phyloP scores from a whole-genome alignment of 1,284 basidiomycete species.

The Tylopilus sp. region DNA sequence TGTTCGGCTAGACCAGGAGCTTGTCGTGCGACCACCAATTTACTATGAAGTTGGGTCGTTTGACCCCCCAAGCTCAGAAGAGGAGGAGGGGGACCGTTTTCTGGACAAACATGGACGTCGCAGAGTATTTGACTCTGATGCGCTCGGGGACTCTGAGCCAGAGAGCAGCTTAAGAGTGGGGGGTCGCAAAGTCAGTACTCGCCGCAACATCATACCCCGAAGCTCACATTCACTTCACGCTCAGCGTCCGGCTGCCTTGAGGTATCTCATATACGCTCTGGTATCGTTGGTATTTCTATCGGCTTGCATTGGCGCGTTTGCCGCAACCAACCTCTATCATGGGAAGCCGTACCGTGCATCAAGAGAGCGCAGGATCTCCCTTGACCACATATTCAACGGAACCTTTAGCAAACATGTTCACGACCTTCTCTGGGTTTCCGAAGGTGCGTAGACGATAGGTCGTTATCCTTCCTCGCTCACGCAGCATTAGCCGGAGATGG shows the following conservation, averaged over 20 bases:
- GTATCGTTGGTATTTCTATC: constrained; percentile 53
- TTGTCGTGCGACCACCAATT: constrained; percentile 38
- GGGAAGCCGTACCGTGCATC: constrained; percentile 49
- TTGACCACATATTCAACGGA: constrained; percentile 89
- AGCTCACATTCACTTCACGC: constrained; percentile 6
- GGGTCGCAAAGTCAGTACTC: constrained; percentile 33
- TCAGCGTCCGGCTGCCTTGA: constrained; percentile 48
- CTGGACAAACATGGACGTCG: constrained; percentile 38
- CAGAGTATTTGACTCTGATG: constrained; percentile 23
- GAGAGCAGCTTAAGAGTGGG: constrained; percentile 39
- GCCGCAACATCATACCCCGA: background rate
- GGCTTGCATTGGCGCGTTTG: constrained; percentile 62
- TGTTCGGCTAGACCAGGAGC: constrained; percentile 1
- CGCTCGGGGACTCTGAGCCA: constrained; percentile 23
- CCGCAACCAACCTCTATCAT: constrained; percentile 60
- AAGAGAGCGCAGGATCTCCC: constrained; percentile 66
- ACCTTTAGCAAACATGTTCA: constrained; percentile 60
- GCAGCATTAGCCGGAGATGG: constrained; percentile 77
- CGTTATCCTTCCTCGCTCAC: constrained; percentile 10
- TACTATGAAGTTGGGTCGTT: constrained; percentile 73
- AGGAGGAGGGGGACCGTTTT: constrained; percentile 52
- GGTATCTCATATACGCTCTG: constrained; percentile 53
- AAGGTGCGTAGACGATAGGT: constrained; percentile 53
- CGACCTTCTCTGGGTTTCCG: constrained; percentile 76
- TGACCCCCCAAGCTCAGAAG: constrained; percentile 67